Conservation (phyloP, 306 rosid species). For the Fragaria iinumae region DNA sequence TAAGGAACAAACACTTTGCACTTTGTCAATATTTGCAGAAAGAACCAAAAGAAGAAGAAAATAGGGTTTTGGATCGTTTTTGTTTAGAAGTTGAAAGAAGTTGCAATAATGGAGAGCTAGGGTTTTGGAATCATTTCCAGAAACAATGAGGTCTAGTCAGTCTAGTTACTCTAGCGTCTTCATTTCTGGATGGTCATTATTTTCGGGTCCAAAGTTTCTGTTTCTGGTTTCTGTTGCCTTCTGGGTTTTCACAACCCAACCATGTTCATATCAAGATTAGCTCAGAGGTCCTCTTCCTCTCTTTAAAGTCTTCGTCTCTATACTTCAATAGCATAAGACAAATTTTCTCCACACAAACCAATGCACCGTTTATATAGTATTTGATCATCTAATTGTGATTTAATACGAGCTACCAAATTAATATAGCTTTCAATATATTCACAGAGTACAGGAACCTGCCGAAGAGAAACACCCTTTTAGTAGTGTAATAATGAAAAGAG, state of each 20-base stretch:
- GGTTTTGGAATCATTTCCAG: neutral
- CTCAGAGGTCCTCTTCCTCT: neutral
- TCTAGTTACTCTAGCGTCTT: neutral
- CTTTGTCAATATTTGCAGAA: constrained; percentile 6
- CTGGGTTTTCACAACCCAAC: neutral
- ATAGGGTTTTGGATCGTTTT: neutral
- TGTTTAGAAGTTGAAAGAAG: neutral
- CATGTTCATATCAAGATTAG: neutral
- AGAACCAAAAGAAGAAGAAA: neutral
- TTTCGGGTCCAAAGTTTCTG: neutral
- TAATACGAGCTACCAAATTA: constrained; percentile 4
- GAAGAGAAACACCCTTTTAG: neutral
- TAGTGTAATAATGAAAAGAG: neutral
- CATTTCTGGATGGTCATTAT: neutral
- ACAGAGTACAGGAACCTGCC: neutral
- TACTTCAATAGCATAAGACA: constrained; percentile 13
- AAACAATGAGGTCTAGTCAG: neutral
- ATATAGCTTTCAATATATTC: neutral
- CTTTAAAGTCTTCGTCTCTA: neutral
- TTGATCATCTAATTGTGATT: constrained; percentile 3
- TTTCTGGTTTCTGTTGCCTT: constrained; percentile 7
- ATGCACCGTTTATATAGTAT: constrained; percentile 8
- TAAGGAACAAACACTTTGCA: neutral
- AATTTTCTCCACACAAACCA: constrained; percentile 25
- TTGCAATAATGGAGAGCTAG: neutral